These are phyloP conservation scores for Aspergillus brasiliensis DNA, from an alignment of 2,329 filamentous ascomycete species.

Conservation along the genomic window DNA sequence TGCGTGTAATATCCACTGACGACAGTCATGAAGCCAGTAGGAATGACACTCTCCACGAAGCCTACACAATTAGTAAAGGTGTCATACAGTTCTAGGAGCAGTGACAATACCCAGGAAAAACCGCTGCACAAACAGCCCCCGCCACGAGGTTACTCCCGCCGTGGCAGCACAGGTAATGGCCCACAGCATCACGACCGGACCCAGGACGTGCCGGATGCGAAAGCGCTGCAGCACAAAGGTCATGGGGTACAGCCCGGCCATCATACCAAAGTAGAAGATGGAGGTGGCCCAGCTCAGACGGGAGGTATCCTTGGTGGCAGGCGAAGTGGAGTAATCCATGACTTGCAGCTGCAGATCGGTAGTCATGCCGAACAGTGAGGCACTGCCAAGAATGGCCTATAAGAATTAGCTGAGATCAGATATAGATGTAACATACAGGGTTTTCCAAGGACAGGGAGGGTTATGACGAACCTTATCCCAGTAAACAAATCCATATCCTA, in stretches of 20 bases:
- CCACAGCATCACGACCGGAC: conserved; percentile 61
- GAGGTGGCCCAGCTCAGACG: conserved; percentile 76
- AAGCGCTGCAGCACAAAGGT: conserved; percentile 71
- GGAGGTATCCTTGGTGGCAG: conserved; percentile 64
- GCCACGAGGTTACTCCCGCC: conserved; percentile 64
- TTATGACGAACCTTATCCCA: conserved; percentile 61
- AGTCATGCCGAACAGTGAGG: conserved; percentile 76
- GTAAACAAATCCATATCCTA: conserved; percentile 65
- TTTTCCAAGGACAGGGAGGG: not conserved
- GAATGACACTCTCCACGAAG: conserved; percentile 65
- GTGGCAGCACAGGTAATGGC: conserved; percentile 68
- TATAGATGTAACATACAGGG: too few species aligned
- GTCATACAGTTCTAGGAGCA: not conserved
- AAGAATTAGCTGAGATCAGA: not conserved
- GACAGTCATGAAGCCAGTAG: conserved; percentile 68
- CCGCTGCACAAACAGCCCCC: conserved; percentile 66
- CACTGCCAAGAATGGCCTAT: conserved; percentile 71
- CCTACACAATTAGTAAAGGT: conserved; percentile 26
- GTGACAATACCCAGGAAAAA: conserved; percentile 56
- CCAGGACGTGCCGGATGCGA: conserved; percentile 65
- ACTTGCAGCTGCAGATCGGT: conserved; percentile 64
- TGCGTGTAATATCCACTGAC: conserved; percentile 67
- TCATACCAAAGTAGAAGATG: conserved; percentile 79
- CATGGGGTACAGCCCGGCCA: conserved; percentile 73
- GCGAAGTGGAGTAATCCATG: conserved; percentile 52